These are phyloP conservation scores for Ceratocystis destructans DNA, from an alignment of 2,329 filamentous ascomycete genomes.

Conservation along the genomic window DNA sequence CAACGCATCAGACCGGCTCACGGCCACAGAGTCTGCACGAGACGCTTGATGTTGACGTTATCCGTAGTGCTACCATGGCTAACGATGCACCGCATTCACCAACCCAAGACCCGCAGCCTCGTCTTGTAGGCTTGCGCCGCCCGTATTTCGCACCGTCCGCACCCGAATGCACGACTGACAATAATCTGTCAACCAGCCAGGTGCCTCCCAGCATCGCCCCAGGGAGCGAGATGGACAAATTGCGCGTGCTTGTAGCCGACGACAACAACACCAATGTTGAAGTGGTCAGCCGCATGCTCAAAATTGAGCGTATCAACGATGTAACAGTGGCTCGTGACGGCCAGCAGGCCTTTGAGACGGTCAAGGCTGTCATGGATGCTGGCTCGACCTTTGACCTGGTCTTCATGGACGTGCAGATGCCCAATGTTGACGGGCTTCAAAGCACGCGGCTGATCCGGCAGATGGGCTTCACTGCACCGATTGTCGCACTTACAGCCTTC, in stretches of 20 bases:
- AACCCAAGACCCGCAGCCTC: conserved; percentile 54
- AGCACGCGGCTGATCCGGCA: conserved; percentile 72
- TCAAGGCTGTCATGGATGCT: conserved; percentile 67
- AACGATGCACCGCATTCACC: conserved; percentile 28
- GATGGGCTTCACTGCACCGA: conserved; percentile 76
- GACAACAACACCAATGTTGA: conserved; percentile 46
- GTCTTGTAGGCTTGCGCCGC: conserved; percentile 67
- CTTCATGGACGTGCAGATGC: conserved; percentile 96
- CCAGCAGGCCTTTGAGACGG: conserved; percentile 75
- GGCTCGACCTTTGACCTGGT: conserved; percentile 68
- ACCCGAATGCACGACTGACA: conserved; percentile 21
- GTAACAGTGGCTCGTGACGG: conserved; percentile 78
- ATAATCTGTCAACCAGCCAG: background rate
- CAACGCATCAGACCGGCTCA: conserved; percentile 39
- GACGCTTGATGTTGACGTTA: conserved; percentile 24
- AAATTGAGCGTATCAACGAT: conserved; percentile 69
- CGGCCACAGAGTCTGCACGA: conserved; percentile 34
- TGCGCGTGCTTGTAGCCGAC: conserved; percentile 77
- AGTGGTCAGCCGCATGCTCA: conserved; percentile 49
- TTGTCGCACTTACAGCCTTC: conserved; percentile 82
- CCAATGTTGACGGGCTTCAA: conserved; percentile 78
- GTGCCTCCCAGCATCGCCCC: conserved; percentile 39
- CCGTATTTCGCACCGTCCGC: conserved; percentile 54
- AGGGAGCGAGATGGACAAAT: conserved; percentile 43
- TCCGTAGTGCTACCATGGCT: conserved; percentile 21